phyloP scores from a whole-genome alignment of 495 filamentous ascomycete species.

The Podospora tetraspora region DNA sequence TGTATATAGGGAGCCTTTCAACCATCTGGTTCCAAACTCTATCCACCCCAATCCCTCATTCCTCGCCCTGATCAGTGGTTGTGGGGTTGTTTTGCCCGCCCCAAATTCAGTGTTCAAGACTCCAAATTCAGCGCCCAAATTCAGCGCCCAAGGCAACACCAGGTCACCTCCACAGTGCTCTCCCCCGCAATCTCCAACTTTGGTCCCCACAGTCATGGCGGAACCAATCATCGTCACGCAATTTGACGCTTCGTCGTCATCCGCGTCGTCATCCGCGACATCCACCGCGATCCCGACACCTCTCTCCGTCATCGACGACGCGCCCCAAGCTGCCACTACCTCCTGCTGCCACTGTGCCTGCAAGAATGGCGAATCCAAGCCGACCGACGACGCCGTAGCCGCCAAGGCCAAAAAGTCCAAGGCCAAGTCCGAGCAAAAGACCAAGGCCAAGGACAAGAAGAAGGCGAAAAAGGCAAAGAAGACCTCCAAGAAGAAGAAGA shows the following conservation, averaged over 20 bases:
- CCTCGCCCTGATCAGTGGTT: not conserved
- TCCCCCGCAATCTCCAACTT: not conserved
- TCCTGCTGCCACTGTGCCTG: slow-evolving; percentile 4
- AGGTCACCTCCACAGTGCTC: not conserved
- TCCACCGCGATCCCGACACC: not conserved
- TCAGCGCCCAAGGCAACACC: too few relatives aligned
- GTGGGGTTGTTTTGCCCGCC: not conserved
- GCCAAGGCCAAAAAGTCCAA: slow-evolving; percentile 1
- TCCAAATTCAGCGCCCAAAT: not conserved
- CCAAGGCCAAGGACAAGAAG: slow-evolving; percentile 6
- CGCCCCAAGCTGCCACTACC: not conserved
- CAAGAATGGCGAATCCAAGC: not conserved
- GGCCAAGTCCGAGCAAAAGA: slow-evolving; percentile 6
- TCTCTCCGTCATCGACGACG: not conserved
- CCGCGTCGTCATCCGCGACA: not conserved
- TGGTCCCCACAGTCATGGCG: not conserved
- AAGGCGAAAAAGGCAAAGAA: slow-evolving; percentile 11
- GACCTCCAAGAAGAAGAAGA: slow-evolving; percentile 5
- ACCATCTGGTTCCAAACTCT: not conserved
- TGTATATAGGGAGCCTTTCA: not conserved
- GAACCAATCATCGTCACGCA: not conserved
- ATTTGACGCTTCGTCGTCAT: not conserved
- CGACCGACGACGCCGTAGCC: not conserved
- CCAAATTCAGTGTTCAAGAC: not conserved
- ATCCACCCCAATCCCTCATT: not conserved